phyloP scores from a whole-genome alignment of 192 early-diverging fungal genomes.

The Polychytrium aggregatum region DNA sequence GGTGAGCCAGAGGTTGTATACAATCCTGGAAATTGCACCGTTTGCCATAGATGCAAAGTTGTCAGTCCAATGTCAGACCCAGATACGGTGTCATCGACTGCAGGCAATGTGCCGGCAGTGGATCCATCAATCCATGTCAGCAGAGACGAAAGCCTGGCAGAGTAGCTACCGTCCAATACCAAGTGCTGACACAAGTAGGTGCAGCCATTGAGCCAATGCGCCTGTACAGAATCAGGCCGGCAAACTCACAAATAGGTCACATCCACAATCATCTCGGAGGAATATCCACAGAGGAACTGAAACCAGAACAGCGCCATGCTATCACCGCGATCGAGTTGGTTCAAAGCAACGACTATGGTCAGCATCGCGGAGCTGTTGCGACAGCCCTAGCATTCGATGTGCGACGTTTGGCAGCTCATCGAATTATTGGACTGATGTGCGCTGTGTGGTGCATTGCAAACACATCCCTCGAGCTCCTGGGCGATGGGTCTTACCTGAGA shows the following conservation, averaged over 20 bases:
- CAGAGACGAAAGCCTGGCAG: too few relatives aligned
- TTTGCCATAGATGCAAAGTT: background rate
- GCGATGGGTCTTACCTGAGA: conserved; percentile 38
- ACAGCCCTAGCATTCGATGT: background rate
- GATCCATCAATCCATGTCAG: too few relatives aligned
- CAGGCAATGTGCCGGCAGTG: too few relatives aligned
- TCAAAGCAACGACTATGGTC: too few relatives aligned
- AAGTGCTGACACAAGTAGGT: too few relatives aligned
- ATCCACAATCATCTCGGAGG: conserved; percentile 69
- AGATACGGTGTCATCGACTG: too few relatives aligned
- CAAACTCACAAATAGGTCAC: conserved; percentile 61
- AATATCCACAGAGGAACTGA: conserved; percentile 80
- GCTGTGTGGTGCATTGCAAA: background rate
- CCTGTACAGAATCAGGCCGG: too few relatives aligned
- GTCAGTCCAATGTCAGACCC: background rate
- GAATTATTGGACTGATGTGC: background rate
- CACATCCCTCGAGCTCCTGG: background rate
- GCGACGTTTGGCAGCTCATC: background rate
- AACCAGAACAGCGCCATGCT: conserved; percentile 83
- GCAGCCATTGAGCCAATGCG: too few relatives aligned
- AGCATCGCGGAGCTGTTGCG: background rate
- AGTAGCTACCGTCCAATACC: background rate
- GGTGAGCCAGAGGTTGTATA: conserved; percentile 83
- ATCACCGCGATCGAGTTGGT: background rate
- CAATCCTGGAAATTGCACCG: conserved; percentile 23